Base-by-base conservation (phyloP, 495 filamentous ascomycete species). In the Letharia lupina region DNA sequence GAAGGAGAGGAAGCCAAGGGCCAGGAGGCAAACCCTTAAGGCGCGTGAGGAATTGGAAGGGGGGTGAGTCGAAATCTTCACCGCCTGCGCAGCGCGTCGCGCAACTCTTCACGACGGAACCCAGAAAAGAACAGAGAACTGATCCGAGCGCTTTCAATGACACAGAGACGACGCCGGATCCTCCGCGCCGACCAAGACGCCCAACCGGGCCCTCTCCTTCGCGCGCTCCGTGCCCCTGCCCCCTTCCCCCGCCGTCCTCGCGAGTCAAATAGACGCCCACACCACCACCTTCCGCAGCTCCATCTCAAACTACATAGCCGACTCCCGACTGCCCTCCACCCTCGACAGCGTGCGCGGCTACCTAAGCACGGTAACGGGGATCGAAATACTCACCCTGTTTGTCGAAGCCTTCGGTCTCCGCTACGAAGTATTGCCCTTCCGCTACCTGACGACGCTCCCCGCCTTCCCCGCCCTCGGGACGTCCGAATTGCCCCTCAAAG, bases 201-300 rank as follows among this genome's bases (percentile, higher is more conserved):
- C 86, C n/a, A 84, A 85, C 47, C 78, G 82, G 69, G 80, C 82
- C 11, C 81, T 84, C 64, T 74, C 80, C 16, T 69, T 80, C 76
- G 80, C 83, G 23, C 73, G 76, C 54, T 80, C 77, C 67, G 76
- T 86, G 64, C 80, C 84, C 9, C 80, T 96, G 42, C 93, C 94
- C 5, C 87, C 92, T 2, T 94, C 91, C 0, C 93, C 93, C 0
- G 87, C 91, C 28, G 83, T 90, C 59, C 86, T 98, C 59, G 90
- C 88, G n/a, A 83, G 91, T 68, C 86, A 82, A 45, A 91, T 96
- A 69, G 93, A 97, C 73, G 83, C 83, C 67, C 81, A 85, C 68
- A 89, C 91, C 2, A 75, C 84, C 31, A 83, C 80, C 40, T 75
- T 93, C 58, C 84, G 86, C 72, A 78, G 76, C 59, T 76, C 75